Base-by-base conservation (phyloP, 805 yeast genomes). In the Metschnikowia reukaufii region DNA sequence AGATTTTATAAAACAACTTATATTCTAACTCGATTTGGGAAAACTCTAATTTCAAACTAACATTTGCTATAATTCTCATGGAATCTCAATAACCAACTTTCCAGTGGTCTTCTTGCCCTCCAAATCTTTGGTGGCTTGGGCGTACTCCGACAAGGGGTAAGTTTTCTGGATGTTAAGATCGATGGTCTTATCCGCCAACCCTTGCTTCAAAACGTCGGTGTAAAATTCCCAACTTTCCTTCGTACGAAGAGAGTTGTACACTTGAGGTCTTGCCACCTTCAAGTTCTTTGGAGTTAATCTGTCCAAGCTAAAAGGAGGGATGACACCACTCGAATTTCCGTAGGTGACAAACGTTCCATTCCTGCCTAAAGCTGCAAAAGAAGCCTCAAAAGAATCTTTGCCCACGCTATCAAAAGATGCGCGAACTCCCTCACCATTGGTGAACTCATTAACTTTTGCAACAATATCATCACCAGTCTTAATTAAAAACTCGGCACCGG, bases 261-360 rank as follows among this genome's bases (percentile, higher is more conserved):
- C 57, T 17, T 64, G 63, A n/a, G 97, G 96, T 64, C 97, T 79
- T 29, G 70, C 39, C 25, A 88, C 53, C 54, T 76, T 81, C 44
- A 87, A 54, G 60, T 86, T 87, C 67, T 86, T 87, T 3, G 84
- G 62, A 1, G 82, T 53, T 46, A 90, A 70, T 39, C 72, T 64
- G 29, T 51, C 56, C 36, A 88, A 60, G 0, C 68, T 21, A 13
- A 88, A 55, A 12, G 95, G 92, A 0, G 87, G 83, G 23, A 89
- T 88, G 1, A 82, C 70, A 15, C 98, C 98, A 5, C 91, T 83
- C 6, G 96, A 85, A 59, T 89, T 89, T 50, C 98, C 98, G 59
- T 72, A 89, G 25, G 86, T 77, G 23, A 88, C 82, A 47, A 87
- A 68, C 2, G 88, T 74, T 21, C 97, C 97, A 61, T 82, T 84